phyloP scores from a whole-genome alignment of 2,329 filamentous ascomycete species.

The Arthrobotrys pseudoclavata region DNA sequence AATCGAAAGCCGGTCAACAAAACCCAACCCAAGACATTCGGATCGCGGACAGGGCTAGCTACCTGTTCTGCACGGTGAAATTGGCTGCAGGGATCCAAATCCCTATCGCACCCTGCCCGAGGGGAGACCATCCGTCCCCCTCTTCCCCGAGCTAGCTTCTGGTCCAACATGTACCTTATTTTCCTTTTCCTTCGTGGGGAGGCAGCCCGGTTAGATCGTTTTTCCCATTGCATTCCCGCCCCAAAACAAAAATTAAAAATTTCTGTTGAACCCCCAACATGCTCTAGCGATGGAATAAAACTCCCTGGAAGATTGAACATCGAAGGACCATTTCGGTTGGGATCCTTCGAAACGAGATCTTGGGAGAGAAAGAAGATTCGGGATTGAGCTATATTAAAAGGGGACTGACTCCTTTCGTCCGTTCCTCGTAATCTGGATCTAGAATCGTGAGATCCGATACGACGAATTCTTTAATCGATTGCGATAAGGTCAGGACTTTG shows the following conservation, averaged over 20 bases:
- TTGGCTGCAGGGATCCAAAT: slow-evolving; percentile 14
- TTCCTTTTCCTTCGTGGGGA: slow-evolving; percentile 12
- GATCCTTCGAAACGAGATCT: slow-evolving; percentile 44
- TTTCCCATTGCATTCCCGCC: slow-evolving; percentile 8
- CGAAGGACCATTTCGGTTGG: slow-evolving; percentile 44
- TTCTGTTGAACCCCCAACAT: slow-evolving; percentile 60
- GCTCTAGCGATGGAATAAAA: slow-evolving; percentile 7
- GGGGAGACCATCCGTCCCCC: background rate
- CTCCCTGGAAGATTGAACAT: background rate
- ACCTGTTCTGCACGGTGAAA: background rate
- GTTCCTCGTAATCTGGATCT: slow-evolving; percentile 32
- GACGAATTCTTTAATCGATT: slow-evolving; percentile 3
- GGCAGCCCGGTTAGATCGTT: slow-evolving; percentile 6
- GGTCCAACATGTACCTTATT: background rate
- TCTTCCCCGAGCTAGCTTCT: slow-evolving; percentile 4
- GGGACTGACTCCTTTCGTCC: slow-evolving; percentile 41
- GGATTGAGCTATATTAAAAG: slow-evolving; percentile 9
- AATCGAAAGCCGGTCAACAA: slow-evolving; percentile 45
- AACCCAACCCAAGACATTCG: slow-evolving; percentile 15
- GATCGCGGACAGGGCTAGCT: background rate
- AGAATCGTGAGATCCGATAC: slow-evolving; percentile 37
- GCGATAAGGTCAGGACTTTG: slow-evolving; percentile 15
- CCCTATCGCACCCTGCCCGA: slow-evolving; percentile 24
- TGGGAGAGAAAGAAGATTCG: background rate
- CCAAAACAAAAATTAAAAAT: slow-evolving; percentile 44